A percentile compares a stretch with the other conserved stretches of the same genome.
Conservation (phyloP, 768 basidiomycete species). For the Tephrocybe sp. region DNA sequence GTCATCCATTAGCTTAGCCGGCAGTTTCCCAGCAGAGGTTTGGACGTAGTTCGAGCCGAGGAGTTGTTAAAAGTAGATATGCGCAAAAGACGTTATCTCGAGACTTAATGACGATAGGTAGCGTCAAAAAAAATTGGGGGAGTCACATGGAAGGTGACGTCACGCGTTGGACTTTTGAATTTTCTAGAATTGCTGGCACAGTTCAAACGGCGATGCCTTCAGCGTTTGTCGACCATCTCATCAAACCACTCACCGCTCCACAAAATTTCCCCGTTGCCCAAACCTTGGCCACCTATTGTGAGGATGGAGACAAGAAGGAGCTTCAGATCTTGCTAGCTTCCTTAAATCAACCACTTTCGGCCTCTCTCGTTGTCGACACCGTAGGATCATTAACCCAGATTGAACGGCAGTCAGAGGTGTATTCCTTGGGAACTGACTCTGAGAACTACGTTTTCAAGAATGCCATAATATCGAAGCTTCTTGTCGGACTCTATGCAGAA, state of each 20-base stretch:
- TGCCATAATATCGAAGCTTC: constrained; percentile 48
- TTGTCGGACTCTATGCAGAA: constrained; percentile 62
- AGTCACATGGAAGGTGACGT: constrained; percentile 19
- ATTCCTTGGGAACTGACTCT: constrained; percentile 16
- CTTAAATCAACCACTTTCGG: constrained; percentile 28
- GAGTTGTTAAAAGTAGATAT: not conserved
- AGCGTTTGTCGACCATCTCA: constrained; percentile 39
- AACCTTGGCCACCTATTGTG: too few relatives aligned
- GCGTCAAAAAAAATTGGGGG: not conserved
- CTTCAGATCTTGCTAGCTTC: constrained; percentile 40
- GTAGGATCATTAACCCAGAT: constrained; percentile 28
- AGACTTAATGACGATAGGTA: not conserved
- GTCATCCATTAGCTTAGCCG: too few relatives aligned
- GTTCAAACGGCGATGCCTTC: constrained; percentile 25
- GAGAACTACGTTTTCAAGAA: constrained; percentile 40
- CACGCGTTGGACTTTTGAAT: constrained; percentile 16
- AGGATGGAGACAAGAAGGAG: constrained; percentile 25
- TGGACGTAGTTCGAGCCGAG: too few relatives aligned
- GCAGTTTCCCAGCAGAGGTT: too few relatives aligned
- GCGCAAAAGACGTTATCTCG: too few relatives aligned
- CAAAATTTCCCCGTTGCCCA: not conserved
- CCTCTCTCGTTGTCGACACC: constrained; percentile 23
- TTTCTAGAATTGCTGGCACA: not conserved
- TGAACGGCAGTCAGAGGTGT: constrained; percentile 18
- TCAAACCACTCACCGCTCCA: constrained; percentile 18